These are phyloP conservation scores for Citeromyces siamensis DNA, from an alignment of 1,139 yeast genomes.

Conservation along the genomic window DNA sequence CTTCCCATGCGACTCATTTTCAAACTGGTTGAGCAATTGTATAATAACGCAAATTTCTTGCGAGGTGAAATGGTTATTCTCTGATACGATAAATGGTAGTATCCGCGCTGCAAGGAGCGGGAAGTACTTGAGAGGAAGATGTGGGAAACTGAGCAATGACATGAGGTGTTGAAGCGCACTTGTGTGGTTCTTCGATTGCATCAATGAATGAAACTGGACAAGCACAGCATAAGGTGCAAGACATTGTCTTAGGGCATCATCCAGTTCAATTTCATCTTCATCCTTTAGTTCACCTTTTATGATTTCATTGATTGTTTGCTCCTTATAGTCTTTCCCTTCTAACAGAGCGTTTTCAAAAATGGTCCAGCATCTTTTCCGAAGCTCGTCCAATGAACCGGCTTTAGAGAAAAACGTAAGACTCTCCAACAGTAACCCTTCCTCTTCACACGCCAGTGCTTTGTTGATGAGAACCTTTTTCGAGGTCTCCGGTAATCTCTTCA, in stretches of 20 bases:
- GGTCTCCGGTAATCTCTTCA: constrained; percentile 35
- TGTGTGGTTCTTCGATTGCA: constrained; percentile 12
- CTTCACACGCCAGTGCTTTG: constrained; percentile 16
- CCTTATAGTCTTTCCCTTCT: constrained; percentile 38
- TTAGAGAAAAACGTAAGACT: constrained; percentile 58
- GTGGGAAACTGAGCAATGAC: constrained; percentile 48
- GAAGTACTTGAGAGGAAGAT: constrained; percentile 47
- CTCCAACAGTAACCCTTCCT: constrained; percentile 33
- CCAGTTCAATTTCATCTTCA: constrained; percentile 22
- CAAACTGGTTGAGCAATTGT: constrained; percentile 13
- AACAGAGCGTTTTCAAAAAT: constrained; percentile 51
- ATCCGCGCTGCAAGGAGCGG: constrained; percentile 38
- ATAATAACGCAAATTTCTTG: constrained; percentile 14
- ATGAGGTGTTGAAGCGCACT: constrained; percentile 27
- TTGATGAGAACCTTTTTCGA: constrained; percentile 28
- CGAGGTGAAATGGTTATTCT: constrained; percentile 8
- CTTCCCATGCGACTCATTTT: constrained; percentile 7
- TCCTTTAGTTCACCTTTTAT: constrained; percentile 17
- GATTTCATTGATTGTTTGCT: constrained; percentile 23
- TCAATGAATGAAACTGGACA: constrained; percentile 23
- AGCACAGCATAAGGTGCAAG: constrained; percentile 66
- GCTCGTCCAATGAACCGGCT: constrained; percentile 39
- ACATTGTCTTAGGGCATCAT: constrained; percentile 53
- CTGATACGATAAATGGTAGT: constrained; percentile 24
- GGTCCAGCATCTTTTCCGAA: constrained; percentile 30